Evolutionary conservation across 2,329 filamentous ascomycete species (phyloP).

Genomic region (Talaromyces sp.): DNA sequence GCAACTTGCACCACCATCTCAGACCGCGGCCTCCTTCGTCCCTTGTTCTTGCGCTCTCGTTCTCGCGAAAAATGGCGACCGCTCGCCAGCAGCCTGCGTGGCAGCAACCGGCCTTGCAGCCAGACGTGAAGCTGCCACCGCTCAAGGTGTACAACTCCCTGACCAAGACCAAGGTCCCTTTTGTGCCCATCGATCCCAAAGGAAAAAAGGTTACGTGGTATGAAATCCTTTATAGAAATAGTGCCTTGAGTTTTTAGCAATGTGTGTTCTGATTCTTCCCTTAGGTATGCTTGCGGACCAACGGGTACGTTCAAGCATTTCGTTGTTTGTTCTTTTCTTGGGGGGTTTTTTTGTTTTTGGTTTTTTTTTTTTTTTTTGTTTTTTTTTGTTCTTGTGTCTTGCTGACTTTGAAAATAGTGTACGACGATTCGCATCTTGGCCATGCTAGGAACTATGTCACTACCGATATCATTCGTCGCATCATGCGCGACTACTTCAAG

Average conservation of each 20-base stretch:
- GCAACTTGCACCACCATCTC: neutral
- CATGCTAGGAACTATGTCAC: conserved; percentile 89
- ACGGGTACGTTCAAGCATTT: conserved; percentile 40
- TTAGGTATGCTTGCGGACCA: conserved; percentile 68
- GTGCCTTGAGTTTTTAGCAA: no score
- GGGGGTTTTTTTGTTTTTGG: conserved; percentile 20
- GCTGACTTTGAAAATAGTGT: conserved; percentile 30
- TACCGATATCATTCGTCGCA: conserved; percentile 80
- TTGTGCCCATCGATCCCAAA: conserved; percentile 65
- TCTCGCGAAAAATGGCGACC: conserved; percentile 18
- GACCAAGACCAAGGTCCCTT: conserved; percentile 67
- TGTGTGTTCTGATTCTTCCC: no score
- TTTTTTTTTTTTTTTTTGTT: neutral
- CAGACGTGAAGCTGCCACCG: conserved; percentile 41
- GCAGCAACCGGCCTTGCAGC: conserved; percentile 32
- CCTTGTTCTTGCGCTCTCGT: neutral
- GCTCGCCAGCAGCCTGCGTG: conserved; percentile 38
- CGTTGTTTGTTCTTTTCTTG: neutral
- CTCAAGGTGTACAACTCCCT: conserved; percentile 78
- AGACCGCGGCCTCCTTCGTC: conserved; percentile 1
- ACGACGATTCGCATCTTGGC: conserved; percentile 75
- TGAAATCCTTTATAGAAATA: no score
- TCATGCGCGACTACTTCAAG: conserved; percentile 76
- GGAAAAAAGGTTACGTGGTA: conserved; percentile 70
- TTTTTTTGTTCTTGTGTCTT: conserved; percentile 37